Percentiles rank a stretch among this genome's conserved stretches.
These are phyloP conservation scores for Neurospora crassa DNA, from an alignment of 2,329 filamentous ascomycete genomes.

Conservation along the genomic window DNA sequence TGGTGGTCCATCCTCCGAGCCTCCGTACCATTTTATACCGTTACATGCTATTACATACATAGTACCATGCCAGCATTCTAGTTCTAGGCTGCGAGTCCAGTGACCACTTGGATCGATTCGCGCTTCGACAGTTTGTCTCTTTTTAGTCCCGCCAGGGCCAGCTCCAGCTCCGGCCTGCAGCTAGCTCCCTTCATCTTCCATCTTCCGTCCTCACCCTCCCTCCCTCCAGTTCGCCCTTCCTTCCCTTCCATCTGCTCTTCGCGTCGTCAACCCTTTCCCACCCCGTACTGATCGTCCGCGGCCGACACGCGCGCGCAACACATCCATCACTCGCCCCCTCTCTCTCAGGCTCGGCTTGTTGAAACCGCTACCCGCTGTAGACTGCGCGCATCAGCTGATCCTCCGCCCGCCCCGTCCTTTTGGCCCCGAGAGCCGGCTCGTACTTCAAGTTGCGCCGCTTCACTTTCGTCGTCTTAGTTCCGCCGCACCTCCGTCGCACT, in stretches of 20 bases:
- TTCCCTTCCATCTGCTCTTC: constrained; percentile 2
- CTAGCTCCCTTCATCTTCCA: constrained; percentile 7
- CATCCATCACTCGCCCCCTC: neutral
- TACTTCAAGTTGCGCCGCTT: neutral
- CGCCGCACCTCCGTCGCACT: neutral
- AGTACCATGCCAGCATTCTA: constrained; percentile 2
- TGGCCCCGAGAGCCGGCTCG: neutral
- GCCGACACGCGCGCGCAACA: neutral
- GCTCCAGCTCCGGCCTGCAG: neutral
- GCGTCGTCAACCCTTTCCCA: neutral
- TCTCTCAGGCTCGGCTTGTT: neutral
- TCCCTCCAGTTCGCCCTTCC: neutral
- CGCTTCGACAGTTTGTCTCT: neutral
- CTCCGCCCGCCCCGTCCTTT: neutral
- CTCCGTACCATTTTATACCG: constrained; percentile 5
- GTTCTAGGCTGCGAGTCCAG: neutral
- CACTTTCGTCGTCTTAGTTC: neutral
- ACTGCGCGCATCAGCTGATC: neutral
- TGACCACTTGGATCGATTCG: neutral
- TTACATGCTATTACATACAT: constrained; percentile 5
- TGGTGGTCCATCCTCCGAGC: neutral
- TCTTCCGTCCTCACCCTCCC: neutral
- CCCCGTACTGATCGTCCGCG: neutral
- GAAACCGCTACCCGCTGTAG: neutral
- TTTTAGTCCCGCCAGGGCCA: neutral